These are phyloP conservation scores for Persicaria tinctoria DNA, from an alignment of 148 eudicot species.

Conservation along the genomic window DNA sequence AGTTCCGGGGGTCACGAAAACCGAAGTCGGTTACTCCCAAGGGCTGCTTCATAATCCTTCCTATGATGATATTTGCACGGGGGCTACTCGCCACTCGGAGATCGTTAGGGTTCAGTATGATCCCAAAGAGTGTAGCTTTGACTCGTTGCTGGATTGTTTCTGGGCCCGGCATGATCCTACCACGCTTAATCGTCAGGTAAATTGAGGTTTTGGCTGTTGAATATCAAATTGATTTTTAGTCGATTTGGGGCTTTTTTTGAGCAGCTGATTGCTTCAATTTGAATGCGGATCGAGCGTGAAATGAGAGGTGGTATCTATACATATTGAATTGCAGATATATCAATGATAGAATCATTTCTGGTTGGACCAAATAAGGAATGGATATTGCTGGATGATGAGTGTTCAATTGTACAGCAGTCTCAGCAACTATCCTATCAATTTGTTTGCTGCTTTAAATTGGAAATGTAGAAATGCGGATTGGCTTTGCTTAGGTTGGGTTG, in stretches of 20 bases:
- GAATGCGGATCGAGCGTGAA: not conserved
- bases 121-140: slow-evolving; percentile 12
- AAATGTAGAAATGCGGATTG: not conserved
- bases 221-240: not conserved
- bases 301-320: too few species aligned
- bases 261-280: not conserved
- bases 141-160: slow-evolving; percentile 8
- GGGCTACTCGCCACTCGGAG: slow-evolving; percentile 8
- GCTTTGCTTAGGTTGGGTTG: not conserved
- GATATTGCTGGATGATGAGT: too few species aligned
- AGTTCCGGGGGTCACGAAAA: slow-evolving; percentile 10
- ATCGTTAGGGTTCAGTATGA: slow-evolving; percentile 16
- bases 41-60: slow-evolving; percentile 12
- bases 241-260: not conserved
- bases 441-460: not conserved
- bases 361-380: too few species aligned
- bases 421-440: not conserved
- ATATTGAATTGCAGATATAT: too few species aligned
- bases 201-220: not conserved
- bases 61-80: slow-evolving; percentile 11
- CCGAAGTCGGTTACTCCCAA: slow-evolving; percentile 11
- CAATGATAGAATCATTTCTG: too few species aligned
- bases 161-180: slow-evolving; percentile 14
- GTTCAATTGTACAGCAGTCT: not conserved
- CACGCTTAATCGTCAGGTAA: slow-evolving; percentile 13